Base-by-base conservation (phyloP, 139 green algal species). In the Nannochloris sp. region DNA sequence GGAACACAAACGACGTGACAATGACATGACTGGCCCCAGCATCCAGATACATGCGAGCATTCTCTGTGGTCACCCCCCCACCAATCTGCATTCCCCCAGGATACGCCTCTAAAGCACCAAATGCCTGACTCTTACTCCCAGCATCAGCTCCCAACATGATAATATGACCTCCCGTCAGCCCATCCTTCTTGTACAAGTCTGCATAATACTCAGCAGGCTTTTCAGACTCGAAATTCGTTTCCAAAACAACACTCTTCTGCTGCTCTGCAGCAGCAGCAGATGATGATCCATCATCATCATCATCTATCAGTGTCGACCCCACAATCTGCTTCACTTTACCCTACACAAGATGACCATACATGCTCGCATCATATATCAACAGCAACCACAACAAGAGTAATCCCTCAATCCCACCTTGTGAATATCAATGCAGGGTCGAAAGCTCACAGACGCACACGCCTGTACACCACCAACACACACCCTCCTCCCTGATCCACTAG, bases 291-390 rank as follows among this genome's bases (percentile, higher is more conserved):
- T 46, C 60, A 56, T 44, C 63, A 6, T 82, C 69, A 17, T 94
- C 59, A 72, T 96, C 93, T 13, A 74, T 72, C 3, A 99, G 72
- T 2, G 87, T 96, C 0, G 86, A 95, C 0, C 93, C 93, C 1
- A 99, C 93, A 65, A 99, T 99, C 56, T 99, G 93, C 77, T 99
- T 99, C 9, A 99, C 93, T 56, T 95, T 91, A 16, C 93, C 93
- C 86, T 96, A 81, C 53, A 16, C 20, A 60, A n/a, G 0, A 53
- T 53, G 20, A 2, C 12, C 0, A 53, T 23, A 5, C 43, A 17
- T 49, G 43, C 10, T 17, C 12, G 12, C 43, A 49, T 49, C 43
- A 49, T 49, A 10, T 23, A 23, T 23, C 20, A 23, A 23, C 20
- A 23, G 20, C 20, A 23, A 23, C 20, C 20, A 23, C 20, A 23